phyloP scores from a whole-genome alignment of 83 land plant species.

The Picea abies region DNA sequence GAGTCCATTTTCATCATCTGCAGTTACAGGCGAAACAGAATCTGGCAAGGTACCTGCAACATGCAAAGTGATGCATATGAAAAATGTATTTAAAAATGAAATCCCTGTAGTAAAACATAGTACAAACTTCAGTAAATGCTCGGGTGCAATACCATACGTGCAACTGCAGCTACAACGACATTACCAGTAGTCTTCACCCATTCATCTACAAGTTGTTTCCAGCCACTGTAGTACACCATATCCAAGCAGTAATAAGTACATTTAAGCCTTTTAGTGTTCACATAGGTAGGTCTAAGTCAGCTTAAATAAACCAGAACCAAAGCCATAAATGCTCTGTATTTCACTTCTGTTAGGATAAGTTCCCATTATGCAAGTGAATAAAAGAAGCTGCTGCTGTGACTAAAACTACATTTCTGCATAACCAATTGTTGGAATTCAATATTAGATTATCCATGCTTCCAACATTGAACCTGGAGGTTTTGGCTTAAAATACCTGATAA shows the following conservation, averaged over 20 bases:
- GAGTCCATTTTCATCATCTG: constrained; percentile 60
- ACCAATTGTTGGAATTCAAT: not conserved
- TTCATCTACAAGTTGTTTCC: constrained; percentile 63
- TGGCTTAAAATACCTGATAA: not conserved
- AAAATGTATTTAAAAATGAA: not conserved
- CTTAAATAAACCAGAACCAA: not conserved
- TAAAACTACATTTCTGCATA: not conserved
- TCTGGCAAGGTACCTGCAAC: constrained; percentile 42
- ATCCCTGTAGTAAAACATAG: too few relatives aligned
- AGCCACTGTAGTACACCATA: constrained; percentile 40
- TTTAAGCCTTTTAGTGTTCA: too few relatives aligned
- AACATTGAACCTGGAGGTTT: not conserved
- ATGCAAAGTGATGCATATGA: not conserved
- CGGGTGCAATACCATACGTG: constrained; percentile 7
- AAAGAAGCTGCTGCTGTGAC: not conserved
- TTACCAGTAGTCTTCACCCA: constrained; percentile 36
- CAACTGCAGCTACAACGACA: constrained; percentile 23
- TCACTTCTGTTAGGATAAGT: not conserved
- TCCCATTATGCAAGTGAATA: not conserved
- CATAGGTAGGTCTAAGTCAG: not conserved
- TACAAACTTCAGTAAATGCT: not conserved
- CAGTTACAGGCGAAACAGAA: constrained; percentile 47
- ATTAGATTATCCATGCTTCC: too few relatives aligned
- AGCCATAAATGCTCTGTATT: not conserved
- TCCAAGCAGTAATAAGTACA: not conserved